Evolutionary conservation across 2,329 filamentous ascomycete genomes (phyloP), one percentile per base, ranked within the genome.

Genomic region (Pyricularia sp.): DNA sequence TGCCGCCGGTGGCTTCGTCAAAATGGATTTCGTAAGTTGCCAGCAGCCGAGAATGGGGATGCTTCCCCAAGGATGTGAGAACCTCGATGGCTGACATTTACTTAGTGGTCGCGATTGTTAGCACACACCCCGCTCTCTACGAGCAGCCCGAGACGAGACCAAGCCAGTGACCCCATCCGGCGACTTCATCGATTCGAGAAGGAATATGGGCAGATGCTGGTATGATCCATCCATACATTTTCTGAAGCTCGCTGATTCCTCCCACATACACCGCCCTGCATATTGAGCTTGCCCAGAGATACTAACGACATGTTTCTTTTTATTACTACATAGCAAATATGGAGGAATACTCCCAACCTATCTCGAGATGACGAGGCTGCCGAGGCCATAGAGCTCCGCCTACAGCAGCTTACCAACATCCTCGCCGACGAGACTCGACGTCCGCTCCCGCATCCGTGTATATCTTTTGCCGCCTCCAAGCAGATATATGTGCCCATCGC

Each of bases 401-500:
- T 90, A 30, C 86, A 89, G 73, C 86, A 88, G 73, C 83, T 90
- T 61, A 89, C 86, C 72, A 85, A 84, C 73, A 90, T 97, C 74
- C 89, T 98, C 72, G 90, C 88, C 80, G 93, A 97, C 81, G 94
- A 98, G 81, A 92, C 92, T 70, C 91, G 93, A 72, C 89, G 93
- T 63, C 93, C 94, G 5, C 86, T 93, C 30, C 94, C 94, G 7
- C 94, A 98, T 78, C 91, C 94, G 4, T 99, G 95, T 81, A 92
- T 98, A 55, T 86, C 90, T 74, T 97, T 94, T 79, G 92, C 92
- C 70, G 89, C 93, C 50, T 87, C 89, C 68, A 92, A 94, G 73
- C 92, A 97, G 77, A 91, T 97, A 67, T 99, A 97, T 78, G 89
- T 93, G 4, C 91, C 92, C 14, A 90, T 98, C 72, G 92, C 92